Evolutionary conservation across 2,329 filamentous ascomycete genomes (phyloP), one percentile per base, ranked within the genome.

Genomic region (Ambrosiella beaveri): DNA sequence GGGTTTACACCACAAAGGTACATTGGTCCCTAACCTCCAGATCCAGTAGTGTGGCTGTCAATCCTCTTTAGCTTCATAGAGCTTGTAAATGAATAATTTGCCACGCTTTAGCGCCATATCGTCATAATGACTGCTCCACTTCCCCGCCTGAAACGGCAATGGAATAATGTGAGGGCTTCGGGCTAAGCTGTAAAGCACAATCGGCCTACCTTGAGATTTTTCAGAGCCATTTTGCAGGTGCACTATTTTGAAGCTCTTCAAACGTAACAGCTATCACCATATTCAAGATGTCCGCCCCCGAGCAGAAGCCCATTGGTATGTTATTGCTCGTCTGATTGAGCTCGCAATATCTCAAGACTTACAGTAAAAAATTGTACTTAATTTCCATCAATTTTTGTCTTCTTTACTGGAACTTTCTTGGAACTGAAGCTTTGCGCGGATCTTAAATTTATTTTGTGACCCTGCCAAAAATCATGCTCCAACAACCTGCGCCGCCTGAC

Each of bases 291-390:
- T 71, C 73, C 65, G 72, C 44, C 19, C 44, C 74, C 58, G 67
- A 69, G 19, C 57, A 60, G 38, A 74, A 74, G 69, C 73, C 71
- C 61, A 63, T 69, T 62, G 74, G 73, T 75, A 66, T 63, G 71
- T 70, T 45, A 37, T 41, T 37, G 47, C 44, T 19, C 47, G 8
- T 61, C n/a, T 57, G 7, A 19, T 41, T 52, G 17, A 44, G 12
- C 9, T 27, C 38, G 19, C 37, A 40, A 49, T 55, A 40, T 44
- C 37, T 27, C 27, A 27, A 27, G 27, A 27, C 27, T 27, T 17
- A 51, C 41, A 37, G 37, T 49, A 45, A 53, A 19, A 47, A 47
- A 47, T 54, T 49, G 19, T 8, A 39, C 13, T 37, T 53, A 37
- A 47, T 52, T 49, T 49, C 40, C 53, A 40, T 45, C 11, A 19